These are phyloP conservation scores for Thymus mandschuricus DNA, from an alignment of 257 asterid genomes.

Conservation along the genomic window DNA sequence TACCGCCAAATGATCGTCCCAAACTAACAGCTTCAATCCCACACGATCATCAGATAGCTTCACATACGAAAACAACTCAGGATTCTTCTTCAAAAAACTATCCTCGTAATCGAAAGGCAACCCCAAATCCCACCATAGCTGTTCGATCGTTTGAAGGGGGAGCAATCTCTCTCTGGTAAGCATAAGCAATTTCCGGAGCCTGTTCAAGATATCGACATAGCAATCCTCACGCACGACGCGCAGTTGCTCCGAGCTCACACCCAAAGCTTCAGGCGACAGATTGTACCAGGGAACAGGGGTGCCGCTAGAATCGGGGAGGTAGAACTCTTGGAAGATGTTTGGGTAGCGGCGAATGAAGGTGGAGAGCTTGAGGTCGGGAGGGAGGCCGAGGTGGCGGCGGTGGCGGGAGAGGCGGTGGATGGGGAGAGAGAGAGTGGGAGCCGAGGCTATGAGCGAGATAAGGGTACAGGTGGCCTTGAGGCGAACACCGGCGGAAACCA, in stretches of 20 bases:
- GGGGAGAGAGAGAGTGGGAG: slow-evolving; percentile 60
- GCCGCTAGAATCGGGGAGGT: slow-evolving; percentile 64
- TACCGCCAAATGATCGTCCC: slow-evolving; percentile 65
- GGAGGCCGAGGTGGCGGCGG: slow-evolving; percentile 70
- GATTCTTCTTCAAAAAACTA: slow-evolving; percentile 42
- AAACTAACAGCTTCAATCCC: slow-evolving; percentile 60
- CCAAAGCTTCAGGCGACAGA: slow-evolving; percentile 52
- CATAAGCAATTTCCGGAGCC: slow-evolving; percentile 82
- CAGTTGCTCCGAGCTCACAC: slow-evolving; percentile 50
- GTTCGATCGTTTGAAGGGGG: slow-evolving; percentile 83
- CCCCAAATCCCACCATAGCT: slow-evolving; percentile 84
- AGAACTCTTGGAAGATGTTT: slow-evolving; percentile 67
- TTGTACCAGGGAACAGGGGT: slow-evolving; percentile 84
- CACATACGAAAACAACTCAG: slow-evolving; percentile 58
- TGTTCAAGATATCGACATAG: slow-evolving; percentile 57
- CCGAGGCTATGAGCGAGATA: slow-evolving; percentile 59
- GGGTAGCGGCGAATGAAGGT: slow-evolving; percentile 81
- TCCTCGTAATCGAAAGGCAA: slow-evolving; percentile 66
- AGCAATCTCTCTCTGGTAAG: slow-evolving; percentile 64
- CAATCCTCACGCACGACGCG: slow-evolving; percentile 38
- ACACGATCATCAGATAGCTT: slow-evolving; percentile 69
- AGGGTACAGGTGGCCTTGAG: slow-evolving; percentile 76
- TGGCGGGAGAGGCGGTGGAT: slow-evolving; percentile 52
- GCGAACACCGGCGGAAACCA: slow-evolving; percentile 50
- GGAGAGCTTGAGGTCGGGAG: slow-evolving; percentile 65